These are phyloP conservation scores for Myochromella boudieri DNA, from an alignment of 768 basidiomycete genomes.

Conservation along the genomic window DNA sequence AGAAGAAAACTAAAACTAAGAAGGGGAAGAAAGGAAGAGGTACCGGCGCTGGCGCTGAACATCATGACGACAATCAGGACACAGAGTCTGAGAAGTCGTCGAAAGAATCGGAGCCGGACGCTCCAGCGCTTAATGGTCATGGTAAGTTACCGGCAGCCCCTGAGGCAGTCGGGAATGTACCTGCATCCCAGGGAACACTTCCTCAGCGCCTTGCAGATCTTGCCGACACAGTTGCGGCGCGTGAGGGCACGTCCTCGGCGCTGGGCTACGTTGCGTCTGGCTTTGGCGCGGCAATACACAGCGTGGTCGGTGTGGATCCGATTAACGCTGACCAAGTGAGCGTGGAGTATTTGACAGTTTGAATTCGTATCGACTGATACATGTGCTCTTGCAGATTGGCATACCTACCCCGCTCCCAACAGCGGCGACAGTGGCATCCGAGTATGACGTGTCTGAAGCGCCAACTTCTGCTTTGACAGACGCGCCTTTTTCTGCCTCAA, in stretches of 20 bases:
- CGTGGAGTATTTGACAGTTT: not conserved
- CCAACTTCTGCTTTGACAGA: constrained; percentile 16
- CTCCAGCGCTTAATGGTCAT: constrained; percentile 9
- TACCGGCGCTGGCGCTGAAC: too few relatives aligned
- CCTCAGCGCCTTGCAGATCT: constrained; percentile 36
- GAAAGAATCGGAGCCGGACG: not conserved
- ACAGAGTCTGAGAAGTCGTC: not conserved
- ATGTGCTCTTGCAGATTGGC: constrained; percentile 21
- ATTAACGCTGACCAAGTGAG: constrained; percentile 18
- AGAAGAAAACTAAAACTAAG: not conserved
- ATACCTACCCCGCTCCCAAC: constrained; percentile 29
- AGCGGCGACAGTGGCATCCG: constrained; percentile 14
- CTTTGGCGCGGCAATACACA: constrained; percentile 34
- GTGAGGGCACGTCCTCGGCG: constrained; percentile 37
- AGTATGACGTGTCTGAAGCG: constrained; percentile 16
- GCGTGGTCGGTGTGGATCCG: constrained; percentile 36
- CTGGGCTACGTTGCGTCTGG: constrained; percentile 39
- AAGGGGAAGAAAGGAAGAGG: too few relatives aligned
- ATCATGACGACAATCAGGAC: too few relatives aligned
- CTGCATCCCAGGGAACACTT: constrained; percentile 14
- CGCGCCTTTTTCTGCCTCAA: too few relatives aligned
- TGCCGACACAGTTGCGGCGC: constrained; percentile 34
- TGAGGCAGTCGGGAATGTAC: too few relatives aligned
- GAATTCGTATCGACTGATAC: constrained; percentile 1
- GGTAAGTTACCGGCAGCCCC: constrained; percentile 2